Evolutionary conservation across 257 asterid species (phyloP).

Genomic region (Scutellaria galericulata): DNA sequence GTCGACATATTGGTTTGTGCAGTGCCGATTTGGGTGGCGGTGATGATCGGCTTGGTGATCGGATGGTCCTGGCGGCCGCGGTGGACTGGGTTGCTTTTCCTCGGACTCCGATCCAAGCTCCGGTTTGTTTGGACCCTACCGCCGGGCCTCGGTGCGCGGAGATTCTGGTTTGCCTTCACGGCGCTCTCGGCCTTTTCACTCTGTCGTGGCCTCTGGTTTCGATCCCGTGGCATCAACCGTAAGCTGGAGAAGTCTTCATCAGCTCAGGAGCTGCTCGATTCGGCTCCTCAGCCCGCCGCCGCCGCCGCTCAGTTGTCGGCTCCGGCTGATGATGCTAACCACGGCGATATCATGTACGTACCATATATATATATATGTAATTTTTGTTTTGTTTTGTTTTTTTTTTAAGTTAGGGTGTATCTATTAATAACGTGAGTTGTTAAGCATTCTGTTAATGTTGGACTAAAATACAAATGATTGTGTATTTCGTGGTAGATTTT

Average conservation of each 20-base stretch:
- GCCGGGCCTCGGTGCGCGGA: conserved; percentile 93
- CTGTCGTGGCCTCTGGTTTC: conserved; percentile 73
- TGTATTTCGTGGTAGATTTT: conserved; percentile 13
- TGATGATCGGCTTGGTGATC: conserved; percentile 87
- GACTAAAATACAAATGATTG: conserved; percentile 6
- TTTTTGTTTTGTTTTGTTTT: neutral
- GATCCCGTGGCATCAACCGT: conserved; percentile 55
- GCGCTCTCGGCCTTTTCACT: conserved; percentile 91
- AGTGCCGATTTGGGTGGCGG: conserved; percentile 98
- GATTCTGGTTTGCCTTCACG: conserved; percentile 89
- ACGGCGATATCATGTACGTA: conserved; percentile 52
- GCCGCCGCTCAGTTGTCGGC: conserved; percentile 27
- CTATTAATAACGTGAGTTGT: conserved; percentile 5
- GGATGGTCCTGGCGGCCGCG: conserved; percentile 99
- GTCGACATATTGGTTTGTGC: conserved; percentile 87
- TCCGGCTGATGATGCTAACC: conserved; percentile 40
- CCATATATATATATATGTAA: neutral
- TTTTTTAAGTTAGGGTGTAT: conserved; percentile 10
- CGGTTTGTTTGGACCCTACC: conserved; percentile 83
- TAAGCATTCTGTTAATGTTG: neutral
- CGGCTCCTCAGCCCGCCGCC: conserved; percentile 29
- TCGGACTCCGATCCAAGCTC: conserved; percentile 83
- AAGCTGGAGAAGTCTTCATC: conserved; percentile 43
- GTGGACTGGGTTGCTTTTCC: conserved; percentile 82
- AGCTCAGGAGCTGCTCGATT: conserved; percentile 34